Percentiles rank a stretch among this genome's conserved stretches.
These are phyloP conservation scores for Bretschneidera sinensis DNA, from an alignment of 345 rosid genomes.

Conservation along the genomic window DNA sequence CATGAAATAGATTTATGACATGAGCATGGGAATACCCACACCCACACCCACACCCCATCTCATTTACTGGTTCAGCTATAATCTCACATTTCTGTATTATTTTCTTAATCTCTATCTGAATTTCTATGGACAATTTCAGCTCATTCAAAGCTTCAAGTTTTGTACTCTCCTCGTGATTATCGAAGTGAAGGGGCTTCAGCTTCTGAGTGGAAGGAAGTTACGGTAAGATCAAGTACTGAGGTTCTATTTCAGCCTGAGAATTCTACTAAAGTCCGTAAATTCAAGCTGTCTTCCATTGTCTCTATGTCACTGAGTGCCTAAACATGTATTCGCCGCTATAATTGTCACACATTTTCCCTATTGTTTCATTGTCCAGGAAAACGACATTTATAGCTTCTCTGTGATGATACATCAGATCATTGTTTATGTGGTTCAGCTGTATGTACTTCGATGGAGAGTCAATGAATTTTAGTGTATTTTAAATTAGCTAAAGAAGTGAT, in stretches of 20 bases:
- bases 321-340: too few relatives aligned
- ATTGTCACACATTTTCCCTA: too few relatives aligned
- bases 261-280: conserved; percentile 54
- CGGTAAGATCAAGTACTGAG: conserved; percentile 78
- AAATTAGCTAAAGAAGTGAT: too few relatives aligned
- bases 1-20: too few relatives aligned
- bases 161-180: conserved; percentile 74
- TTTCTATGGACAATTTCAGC: conserved; percentile 39
- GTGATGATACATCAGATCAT: too few relatives aligned
- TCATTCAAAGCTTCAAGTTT: conserved; percentile 65
- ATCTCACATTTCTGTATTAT: background rate
- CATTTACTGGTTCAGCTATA: background rate
- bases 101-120: background rate
- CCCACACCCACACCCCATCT: too few relatives aligned
- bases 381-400: too few relatives aligned
- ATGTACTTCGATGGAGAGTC: too few relatives aligned
- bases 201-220: conserved; percentile 73
- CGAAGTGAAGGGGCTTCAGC: conserved; percentile 68
- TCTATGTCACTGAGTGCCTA: conserved; percentile 76
- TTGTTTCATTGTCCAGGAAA: too few relatives aligned
- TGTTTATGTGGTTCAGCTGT: too few relatives aligned
- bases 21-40: too few relatives aligned
- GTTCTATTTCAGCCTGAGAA: conserved; percentile 60
- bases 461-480: too few relatives aligned
- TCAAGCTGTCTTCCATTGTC: conserved; percentile 63